phyloP scores from a whole-genome alignment of 805 yeast species.

The Candida ipomoeae region DNA sequence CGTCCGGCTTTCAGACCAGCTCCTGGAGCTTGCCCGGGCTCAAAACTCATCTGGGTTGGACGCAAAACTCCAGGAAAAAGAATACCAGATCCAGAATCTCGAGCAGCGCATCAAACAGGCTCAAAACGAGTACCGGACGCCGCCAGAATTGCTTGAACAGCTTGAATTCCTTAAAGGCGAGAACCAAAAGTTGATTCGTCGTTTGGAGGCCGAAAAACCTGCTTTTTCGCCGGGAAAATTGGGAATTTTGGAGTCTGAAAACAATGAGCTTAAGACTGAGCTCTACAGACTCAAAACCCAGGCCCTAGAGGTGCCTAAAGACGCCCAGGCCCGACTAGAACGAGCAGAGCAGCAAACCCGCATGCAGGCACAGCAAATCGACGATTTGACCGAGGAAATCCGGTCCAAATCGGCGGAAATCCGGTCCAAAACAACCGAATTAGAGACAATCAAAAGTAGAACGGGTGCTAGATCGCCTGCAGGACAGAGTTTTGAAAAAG shows the following conservation, averaged over 20 bases:
- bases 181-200: conserved; percentile 19
- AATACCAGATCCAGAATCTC: conserved; percentile 9
- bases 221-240: conserved; percentile 1
- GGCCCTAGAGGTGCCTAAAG: conserved; percentile 8
- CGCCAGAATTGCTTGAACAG: conserved; percentile 17
- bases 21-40: background rate
- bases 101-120: conserved; percentile 4
- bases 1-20: conserved; percentile 6
- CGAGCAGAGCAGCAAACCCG: conserved; percentile 2
- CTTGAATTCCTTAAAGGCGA: conserved; percentile 18
- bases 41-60: background rate
- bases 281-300: conserved; percentile 8
- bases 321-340: conserved; percentile 8
- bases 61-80: conserved; percentile 9
- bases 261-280: conserved; percentile 13
- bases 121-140: conserved; percentile 6
- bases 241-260: conserved; percentile 8
- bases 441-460: background rate
- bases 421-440: background rate
- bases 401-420: background rate
- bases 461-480: background rate
- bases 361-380: background rate
- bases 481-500: background rate
- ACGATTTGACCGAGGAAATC: background rate
- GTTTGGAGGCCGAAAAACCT: conserved; percentile 7